Conservation (phyloP, 345 rosid species). For the Dipteronia sinensis region DNA sequence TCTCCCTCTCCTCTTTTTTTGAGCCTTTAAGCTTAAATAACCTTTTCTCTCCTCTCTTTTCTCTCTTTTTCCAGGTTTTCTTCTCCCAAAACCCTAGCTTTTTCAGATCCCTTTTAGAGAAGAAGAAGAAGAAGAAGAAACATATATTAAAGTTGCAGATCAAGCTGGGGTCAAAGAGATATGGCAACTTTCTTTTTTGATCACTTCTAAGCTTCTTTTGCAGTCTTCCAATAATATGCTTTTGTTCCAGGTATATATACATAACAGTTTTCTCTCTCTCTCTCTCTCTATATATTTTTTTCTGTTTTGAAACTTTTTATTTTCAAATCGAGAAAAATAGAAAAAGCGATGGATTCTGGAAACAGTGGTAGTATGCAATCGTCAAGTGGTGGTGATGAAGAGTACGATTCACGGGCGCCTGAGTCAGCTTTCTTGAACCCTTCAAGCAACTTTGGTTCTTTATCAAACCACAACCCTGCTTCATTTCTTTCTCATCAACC, state of each 20-base stretch:
- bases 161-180: conserved; percentile 25
- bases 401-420: conserved; percentile 50
- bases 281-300: background rate
- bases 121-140: background rate
- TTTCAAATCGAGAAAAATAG: background rate
- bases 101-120: background rate
- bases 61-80: conserved; percentile 23
- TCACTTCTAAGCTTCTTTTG: conserved; percentile 22
- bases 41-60: conserved; percentile 27
- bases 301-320: background rate
- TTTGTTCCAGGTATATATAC: background rate
- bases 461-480: conserved; percentile 28
- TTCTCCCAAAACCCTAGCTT: conserved; percentile 48
- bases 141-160: too few relatives aligned
- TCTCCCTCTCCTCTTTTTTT: conserved; percentile 2
- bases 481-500: conserved; percentile 31
- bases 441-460: conserved; percentile 32
- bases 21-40: conserved; percentile 29
- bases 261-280: too few relatives aligned
- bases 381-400: conserved; percentile 71
- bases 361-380: conserved; percentile 79
- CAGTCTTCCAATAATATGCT: conserved; percentile 11
- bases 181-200: background rate
- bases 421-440: conserved; percentile 44
- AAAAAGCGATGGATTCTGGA: conserved; percentile 67